Conservation (phyloP, 2,329 filamentous ascomycete species). For the Podosphaera leucotricha region DNA sequence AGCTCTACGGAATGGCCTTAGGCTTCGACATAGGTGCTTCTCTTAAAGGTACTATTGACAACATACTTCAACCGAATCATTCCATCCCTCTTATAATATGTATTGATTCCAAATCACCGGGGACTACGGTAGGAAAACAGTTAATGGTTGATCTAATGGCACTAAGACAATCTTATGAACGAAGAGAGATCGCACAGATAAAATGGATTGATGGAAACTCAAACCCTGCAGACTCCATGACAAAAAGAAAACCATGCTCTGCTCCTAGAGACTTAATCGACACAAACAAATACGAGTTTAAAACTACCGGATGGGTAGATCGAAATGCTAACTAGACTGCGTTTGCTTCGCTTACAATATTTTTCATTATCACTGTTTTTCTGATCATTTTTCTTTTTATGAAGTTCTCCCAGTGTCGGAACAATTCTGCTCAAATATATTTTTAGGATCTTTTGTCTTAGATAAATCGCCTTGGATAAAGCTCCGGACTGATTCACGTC, state of each 20-base stretch:
- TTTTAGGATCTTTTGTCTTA: too few relatives aligned
- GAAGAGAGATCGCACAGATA: neutral
- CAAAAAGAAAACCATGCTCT: neutral
- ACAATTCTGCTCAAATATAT: too few relatives aligned
- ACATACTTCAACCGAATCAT: neutral
- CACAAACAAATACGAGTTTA: neutral
- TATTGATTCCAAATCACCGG: neutral
- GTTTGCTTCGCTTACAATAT: too few relatives aligned
- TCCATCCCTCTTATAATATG: neutral
- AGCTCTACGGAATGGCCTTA: neutral
- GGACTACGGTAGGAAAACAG: neutral
- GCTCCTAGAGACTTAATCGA: neutral
- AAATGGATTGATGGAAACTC: neutral
- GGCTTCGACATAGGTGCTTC: neutral
- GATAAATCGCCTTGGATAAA: too few relatives aligned
- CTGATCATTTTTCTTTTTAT: too few relatives aligned
- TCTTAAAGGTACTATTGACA: neutral
- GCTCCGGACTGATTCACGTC: too few relatives aligned
- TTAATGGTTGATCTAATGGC: neutral
- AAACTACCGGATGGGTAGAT: neutral
- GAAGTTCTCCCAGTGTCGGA: too few relatives aligned
- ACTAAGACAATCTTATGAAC: neutral
- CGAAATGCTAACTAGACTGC: too few relatives aligned
- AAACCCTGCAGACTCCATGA: slow-evolving; percentile 1
- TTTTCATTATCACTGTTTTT: too few relatives aligned